Conservation (phyloP, 225 moss, liverwort and hornwort genomes). For the Ulota crispa region DNA sequence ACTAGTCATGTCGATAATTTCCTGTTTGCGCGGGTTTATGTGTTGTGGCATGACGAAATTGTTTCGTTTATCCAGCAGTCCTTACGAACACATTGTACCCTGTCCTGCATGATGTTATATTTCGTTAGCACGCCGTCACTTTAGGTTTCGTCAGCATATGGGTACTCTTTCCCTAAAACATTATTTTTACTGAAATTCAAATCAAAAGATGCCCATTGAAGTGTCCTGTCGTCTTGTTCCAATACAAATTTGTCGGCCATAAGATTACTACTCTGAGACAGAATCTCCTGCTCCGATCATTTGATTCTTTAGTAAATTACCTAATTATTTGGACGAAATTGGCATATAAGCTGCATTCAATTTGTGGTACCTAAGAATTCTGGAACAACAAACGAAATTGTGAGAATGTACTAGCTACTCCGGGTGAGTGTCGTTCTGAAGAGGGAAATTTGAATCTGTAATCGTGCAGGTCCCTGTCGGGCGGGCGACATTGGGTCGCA, state of each 20-base stretch:
- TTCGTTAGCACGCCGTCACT: background rate
- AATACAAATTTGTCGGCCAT: background rate
- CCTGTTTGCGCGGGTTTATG: background rate
- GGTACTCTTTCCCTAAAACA: background rate
- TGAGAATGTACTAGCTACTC: background rate
- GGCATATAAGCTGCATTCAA: background rate
- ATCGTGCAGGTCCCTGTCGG: slow-evolving; percentile 54
- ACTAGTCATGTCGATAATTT: background rate
- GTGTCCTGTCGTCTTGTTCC: background rate
- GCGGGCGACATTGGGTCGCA: slow-evolving; percentile 82
- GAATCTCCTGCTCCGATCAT: background rate
- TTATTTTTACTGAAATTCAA: background rate
- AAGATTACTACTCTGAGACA: background rate
- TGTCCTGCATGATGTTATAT: background rate
- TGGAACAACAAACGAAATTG: background rate
- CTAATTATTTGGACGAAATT: background rate
- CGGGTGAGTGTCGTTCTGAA: background rate
- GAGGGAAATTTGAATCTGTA: background rate
- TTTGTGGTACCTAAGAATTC: background rate
- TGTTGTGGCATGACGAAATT: background rate
- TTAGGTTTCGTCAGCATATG: background rate
- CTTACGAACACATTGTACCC: background rate
- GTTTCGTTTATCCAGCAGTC: background rate
- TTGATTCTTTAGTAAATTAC: background rate
- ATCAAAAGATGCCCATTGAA: background rate